phyloP scores from a whole-genome alignment of 2,329 filamentous ascomycete species.

The Aspergillus viridinutans region DNA sequence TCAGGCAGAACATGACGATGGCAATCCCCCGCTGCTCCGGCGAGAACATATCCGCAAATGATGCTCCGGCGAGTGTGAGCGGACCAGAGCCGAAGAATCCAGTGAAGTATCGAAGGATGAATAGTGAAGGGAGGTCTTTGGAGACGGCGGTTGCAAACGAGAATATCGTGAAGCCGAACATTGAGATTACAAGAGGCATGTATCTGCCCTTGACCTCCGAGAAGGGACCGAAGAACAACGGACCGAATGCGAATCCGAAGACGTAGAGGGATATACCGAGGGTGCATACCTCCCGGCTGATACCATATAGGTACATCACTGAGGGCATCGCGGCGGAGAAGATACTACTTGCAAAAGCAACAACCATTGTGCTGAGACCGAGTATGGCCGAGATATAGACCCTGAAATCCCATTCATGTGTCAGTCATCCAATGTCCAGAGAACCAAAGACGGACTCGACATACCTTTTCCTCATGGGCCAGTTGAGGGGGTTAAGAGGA shows the following conservation, averaged over 20 bases:
- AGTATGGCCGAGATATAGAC: conserved; percentile 9
- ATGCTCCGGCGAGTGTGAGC: conserved; percentile 34
- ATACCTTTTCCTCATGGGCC: conserved; percentile 12
- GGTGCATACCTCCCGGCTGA: conserved; percentile 10
- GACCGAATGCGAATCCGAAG: background rate
- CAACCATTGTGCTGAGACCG: conserved; percentile 17
- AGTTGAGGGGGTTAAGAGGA: conserved; percentile 9
- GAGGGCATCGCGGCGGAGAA: conserved; percentile 13
- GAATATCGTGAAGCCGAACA: conserved; percentile 40
- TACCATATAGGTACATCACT: conserved; percentile 8
- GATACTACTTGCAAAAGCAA: conserved; percentile 19
- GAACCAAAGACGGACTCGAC: background rate
- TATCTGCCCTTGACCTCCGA: conserved; percentile 38
- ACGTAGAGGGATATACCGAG: background rate
- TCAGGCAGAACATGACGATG: conserved; percentile 34
- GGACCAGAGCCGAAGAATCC: conserved; percentile 40
- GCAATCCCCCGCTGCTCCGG: conserved; percentile 14
- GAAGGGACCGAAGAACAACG: conserved; percentile 6
- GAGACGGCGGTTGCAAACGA: conserved; percentile 40
- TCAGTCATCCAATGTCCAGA: background rate
- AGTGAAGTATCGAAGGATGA: conserved; percentile 40
- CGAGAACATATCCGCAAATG: conserved; percentile 26
- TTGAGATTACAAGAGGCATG: conserved; percentile 35
- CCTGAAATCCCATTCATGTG: background rate
- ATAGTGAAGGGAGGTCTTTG: conserved; percentile 30